These are phyloP conservation scores for Lactarius trivialis DNA, from an alignment of 768 basidiomycete species.

Conservation along the genomic window DNA sequence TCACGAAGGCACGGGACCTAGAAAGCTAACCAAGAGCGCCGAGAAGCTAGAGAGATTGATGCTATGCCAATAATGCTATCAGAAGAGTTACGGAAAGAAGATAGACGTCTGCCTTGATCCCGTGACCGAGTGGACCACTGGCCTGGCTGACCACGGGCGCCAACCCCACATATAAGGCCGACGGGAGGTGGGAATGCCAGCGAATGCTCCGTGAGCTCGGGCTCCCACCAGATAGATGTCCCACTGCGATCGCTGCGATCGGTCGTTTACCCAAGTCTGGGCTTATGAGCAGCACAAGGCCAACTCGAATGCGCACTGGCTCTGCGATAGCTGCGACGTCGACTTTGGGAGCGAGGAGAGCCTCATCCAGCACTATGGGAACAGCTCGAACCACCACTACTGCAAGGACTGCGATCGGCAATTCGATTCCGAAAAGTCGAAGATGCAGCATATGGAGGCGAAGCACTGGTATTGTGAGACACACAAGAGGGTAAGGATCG, in stretches of 20 bases:
- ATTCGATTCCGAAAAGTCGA: neutral
- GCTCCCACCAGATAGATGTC: conserved; percentile 2
- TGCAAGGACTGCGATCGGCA: conserved; percentile 4
- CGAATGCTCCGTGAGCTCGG: neutral
- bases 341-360: conserved; percentile 4
- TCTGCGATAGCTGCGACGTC: neutral
- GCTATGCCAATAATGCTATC: no score
- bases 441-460: conserved; percentile 1
- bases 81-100: no score
- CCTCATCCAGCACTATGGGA: neutral
- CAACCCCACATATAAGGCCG: neutral
- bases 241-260: conserved; percentile 6
- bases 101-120: no score
- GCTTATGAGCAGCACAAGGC: neutral
- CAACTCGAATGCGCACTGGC: neutral
- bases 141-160: neutral
- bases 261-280: neutral
- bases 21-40: no score
- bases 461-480: conserved; percentile 7
- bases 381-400: conserved; percentile 3
- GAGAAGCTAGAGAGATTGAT: no score
- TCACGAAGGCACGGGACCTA: no score
- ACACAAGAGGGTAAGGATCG: neutral
- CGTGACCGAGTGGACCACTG: no score
- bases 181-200: neutral